Evolutionary conservation across 495 filamentous ascomycete species (phyloP).

Genomic region (Neurospora sp.): DNA sequence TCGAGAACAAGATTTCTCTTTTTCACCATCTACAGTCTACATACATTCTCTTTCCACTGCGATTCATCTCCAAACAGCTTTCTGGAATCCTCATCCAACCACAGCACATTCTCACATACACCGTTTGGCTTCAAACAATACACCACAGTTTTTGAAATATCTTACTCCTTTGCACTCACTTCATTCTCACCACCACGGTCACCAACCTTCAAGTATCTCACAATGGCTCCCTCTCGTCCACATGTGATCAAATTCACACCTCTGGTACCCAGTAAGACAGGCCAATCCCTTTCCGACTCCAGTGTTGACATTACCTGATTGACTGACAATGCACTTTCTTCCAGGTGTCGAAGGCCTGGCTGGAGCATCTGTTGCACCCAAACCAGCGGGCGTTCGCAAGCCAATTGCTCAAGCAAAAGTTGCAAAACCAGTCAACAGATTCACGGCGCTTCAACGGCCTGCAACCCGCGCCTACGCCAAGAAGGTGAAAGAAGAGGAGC

Average conservation of each 20-base stretch:
- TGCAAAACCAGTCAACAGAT: background rate
- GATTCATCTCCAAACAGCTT: background rate
- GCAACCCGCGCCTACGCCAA: background rate
- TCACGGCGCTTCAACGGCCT: background rate
- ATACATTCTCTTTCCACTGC: background rate
- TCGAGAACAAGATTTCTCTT: background rate
- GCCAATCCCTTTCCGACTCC: background rate
- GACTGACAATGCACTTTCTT: no score
- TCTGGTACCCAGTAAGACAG: background rate
- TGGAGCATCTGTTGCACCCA: no score
- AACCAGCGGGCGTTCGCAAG: background rate
- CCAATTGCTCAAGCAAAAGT: background rate
- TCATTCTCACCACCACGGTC: background rate
- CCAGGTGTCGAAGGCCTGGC: no score
- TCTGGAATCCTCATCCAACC: background rate
- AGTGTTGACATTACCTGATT: background rate
- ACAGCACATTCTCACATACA: background rate
- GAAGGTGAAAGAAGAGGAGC: background rate
- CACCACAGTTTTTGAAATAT: background rate
- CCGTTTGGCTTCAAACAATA: background rate
- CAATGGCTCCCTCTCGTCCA: background rate
- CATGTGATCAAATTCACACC: no score
- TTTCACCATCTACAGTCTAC: background rate
- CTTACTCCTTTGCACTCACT: background rate
- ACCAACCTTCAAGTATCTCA: background rate